These are phyloP conservation scores for Sarocladium strictum DNA, from an alignment of 2,329 filamentous ascomycete species.

Conservation along the genomic window DNA sequence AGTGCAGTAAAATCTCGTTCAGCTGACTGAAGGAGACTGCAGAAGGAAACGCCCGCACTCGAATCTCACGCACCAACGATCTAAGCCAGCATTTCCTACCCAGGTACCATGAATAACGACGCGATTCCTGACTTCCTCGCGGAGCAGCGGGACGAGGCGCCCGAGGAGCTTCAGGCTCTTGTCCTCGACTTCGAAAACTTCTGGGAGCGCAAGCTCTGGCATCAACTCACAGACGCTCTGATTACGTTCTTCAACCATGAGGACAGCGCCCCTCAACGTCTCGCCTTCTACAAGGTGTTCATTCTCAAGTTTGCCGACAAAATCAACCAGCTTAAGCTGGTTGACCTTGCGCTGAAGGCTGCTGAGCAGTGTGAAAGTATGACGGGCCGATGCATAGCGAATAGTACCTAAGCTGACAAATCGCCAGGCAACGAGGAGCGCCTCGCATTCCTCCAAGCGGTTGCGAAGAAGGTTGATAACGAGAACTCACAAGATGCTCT, in stretches of 20 bases:
- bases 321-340: conserved; percentile 98
- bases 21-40: not conserved
- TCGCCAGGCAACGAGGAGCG: conserved; percentile 75
- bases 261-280: conserved; percentile 74
- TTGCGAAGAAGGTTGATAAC: conserved; percentile 85
- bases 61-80: not conserved
- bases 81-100: not conserved
- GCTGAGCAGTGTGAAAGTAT: conserved; percentile 76
- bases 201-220: conserved; percentile 99
- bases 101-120: conserved; percentile 67
- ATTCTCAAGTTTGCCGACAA: conserved; percentile 95
- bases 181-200: conserved; percentile 91
- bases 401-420: conserved; percentile 2
- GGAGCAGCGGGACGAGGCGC: conserved; percentile 81
- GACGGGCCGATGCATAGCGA: conserved; percentile 14
- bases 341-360: conserved; percentile 81
- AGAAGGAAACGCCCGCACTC: not conserved
- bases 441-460: conserved; percentile 74
- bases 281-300: conserved; percentile 90
- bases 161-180: conserved; percentile 79
- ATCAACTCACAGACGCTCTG: conserved; percentile 89
- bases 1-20: not conserved
- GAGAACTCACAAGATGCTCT: conserved; percentile 91
- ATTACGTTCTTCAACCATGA: conserved; percentile 82
- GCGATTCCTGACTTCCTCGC: conserved; percentile 87